Base-by-base conservation (phyloP, 352 stramenopile species). In the Phytopythium boreale region DNA sequence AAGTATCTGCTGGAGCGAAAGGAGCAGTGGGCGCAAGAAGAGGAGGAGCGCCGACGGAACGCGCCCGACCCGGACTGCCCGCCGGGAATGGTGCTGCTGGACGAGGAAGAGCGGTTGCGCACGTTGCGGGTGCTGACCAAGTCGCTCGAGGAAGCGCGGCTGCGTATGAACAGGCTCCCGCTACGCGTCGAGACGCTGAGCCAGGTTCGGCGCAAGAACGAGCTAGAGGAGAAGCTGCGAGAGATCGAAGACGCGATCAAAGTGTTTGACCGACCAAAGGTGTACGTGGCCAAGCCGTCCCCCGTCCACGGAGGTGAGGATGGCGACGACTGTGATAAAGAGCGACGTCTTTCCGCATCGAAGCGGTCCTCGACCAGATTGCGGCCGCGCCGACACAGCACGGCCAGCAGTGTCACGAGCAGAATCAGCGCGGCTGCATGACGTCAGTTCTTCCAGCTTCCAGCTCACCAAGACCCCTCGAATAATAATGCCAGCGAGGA, bases 171-270 rank as follows among this genome's bases (percentile, higher is more conserved):
- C 60, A 43, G 68, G 26, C 59, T 97, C 55, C 91, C 90, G 31
- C 72, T 97, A 14, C 84, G 89, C 20, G 87, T 97, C 36, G 87
- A 97, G 60, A 96, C 89, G 1, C 72, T 85, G 14, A 87, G 75
- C 24, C 85, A 96, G 69, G 88, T 88, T 20, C 82, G 84, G 29
- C 76, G 82, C 47, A 95, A 96, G 66, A 83, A 91, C 39, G 85
- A 86, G 41, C 66, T 97, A 4, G 87, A 97, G 47, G 65, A 71
- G 20, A 92, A 94, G 56, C 67, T 97, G 19, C 83, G 84, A 61
- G 90, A 97, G 63, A 97, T 97, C 50, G 90, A 97, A 36, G 85
- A 93, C 56, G 90, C 91, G 24, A 95, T 97, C 70, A 84, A 82
- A 34, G 87, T 97, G 19, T 97, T 97, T 44, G 83, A 83, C 59